Percentiles rank a stretch among this genome's conserved stretches.
These are phyloP conservation scores for Hirschfeldia incana DNA, from an alignment of 345 rosid genomes.

Conservation along the genomic window DNA sequence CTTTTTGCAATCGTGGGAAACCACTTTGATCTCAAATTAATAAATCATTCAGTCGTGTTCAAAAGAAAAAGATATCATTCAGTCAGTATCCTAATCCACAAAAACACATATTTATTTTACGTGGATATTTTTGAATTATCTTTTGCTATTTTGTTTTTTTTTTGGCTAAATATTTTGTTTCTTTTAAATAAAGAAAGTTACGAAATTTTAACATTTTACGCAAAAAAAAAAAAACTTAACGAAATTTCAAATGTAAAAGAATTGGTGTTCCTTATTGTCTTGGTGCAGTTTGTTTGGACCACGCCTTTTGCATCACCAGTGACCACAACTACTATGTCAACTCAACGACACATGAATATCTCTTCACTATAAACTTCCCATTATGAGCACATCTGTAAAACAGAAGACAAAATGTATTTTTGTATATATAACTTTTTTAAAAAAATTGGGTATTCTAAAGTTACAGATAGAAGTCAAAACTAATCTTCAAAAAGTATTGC, in stretches of 20 bases:
- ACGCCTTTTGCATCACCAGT: constrained; percentile 13
- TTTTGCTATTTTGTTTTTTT: too few relatives aligned
- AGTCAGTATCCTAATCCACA: too few relatives aligned
- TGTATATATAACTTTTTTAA: background rate
- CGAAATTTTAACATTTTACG: too few relatives aligned
- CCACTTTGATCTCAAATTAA: constrained; percentile 22
- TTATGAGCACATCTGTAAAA: background rate
- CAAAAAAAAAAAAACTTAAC: too few relatives aligned
- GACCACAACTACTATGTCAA: constrained; percentile 19
- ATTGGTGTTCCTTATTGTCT: background rate
- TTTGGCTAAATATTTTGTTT: constrained; percentile 48
- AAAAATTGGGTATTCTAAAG: too few relatives aligned
- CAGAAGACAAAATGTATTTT: background rate
- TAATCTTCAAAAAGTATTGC: too few relatives aligned
- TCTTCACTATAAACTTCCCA: background rate
- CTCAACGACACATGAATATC: background rate
- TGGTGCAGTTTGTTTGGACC: constrained; percentile 2
- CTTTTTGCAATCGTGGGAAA: constrained; percentile 32
- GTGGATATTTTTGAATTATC: too few relatives aligned
- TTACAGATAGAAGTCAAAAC: too few relatives aligned
- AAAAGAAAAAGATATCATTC: too few relatives aligned
- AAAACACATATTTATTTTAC: too few relatives aligned
- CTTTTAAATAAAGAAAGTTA: constrained; percentile 15
- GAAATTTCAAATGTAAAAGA: constrained; percentile 4
- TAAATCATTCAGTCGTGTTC: background rate